phyloP scores from a whole-genome alignment of 148 eudicot species.

The Pouteria glomerata region DNA sequence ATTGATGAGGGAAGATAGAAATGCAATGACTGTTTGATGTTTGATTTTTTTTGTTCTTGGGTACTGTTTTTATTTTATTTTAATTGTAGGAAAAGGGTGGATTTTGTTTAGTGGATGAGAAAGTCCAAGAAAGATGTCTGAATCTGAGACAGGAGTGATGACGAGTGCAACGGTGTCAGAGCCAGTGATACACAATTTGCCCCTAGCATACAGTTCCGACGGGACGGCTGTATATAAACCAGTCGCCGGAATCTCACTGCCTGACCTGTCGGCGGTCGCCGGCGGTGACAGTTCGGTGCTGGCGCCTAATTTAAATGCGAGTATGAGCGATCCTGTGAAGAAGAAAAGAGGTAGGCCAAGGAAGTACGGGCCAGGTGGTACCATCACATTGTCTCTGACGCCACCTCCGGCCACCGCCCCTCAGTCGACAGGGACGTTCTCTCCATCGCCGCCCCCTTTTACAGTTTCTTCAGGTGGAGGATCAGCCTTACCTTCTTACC shows the following conservation, averaged over 20 bases:
- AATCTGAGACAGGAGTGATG: conserved; percentile 18
- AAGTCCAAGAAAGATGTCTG: conserved; percentile 18
- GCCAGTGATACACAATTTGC: conserved; percentile 15
- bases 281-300: not conserved
- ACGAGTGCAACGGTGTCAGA: conserved; percentile 10
- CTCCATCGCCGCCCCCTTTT: not conserved
- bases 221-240: conserved; percentile 26
- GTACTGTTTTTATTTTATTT: too few species aligned
- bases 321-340: conserved; percentile 18
- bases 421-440: conserved; percentile 4
- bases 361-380: conserved; percentile 46
- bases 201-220: conserved; percentile 14
- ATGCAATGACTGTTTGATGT: too few species aligned
- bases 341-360: conserved; percentile 55
- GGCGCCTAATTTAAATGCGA: conserved; percentile 10
- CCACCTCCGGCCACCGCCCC: conserved; percentile 6
- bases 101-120: too few species aligned
- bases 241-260: conserved; percentile 13
- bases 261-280: conserved; percentile 8
- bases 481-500: conserved; percentile 5
- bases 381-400: conserved; percentile 21
- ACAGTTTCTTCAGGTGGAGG: not conserved
- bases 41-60: too few species aligned
- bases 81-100: too few species aligned
- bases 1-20: too few species aligned